phyloP scores from a whole-genome alignment of 768 basidiomycete species.

The Chalciporus sphaerocephalus region DNA sequence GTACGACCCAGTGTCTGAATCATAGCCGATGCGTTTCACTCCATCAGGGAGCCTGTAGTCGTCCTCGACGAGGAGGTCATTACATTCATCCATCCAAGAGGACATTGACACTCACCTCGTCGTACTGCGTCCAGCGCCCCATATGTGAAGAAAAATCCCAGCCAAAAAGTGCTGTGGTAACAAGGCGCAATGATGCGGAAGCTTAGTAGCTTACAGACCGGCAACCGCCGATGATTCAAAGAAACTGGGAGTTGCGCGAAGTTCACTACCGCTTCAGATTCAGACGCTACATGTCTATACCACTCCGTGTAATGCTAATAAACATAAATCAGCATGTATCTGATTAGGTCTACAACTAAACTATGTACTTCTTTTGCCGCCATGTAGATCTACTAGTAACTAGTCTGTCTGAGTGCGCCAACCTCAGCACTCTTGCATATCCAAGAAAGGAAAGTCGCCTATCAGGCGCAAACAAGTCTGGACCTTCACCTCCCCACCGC shows the following conservation, averaged over 20 bases:
- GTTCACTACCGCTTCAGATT: too few relatives aligned
- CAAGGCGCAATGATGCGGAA: not conserved
- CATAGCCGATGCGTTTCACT: slow-evolving; percentile 67
- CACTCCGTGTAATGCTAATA: too few relatives aligned
- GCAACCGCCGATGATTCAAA: slow-evolving; percentile 24
- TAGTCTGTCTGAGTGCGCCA: too few relatives aligned
- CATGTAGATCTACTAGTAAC: too few relatives aligned
- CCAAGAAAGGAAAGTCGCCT: slow-evolving; percentile 16
- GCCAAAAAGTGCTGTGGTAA: slow-evolving; percentile 13
- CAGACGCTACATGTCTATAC: too few relatives aligned
- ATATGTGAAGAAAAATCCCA: slow-evolving; percentile 20
- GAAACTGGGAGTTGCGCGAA: too few relatives aligned
- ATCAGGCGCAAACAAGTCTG: slow-evolving; percentile 19
- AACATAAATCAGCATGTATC: too few relatives aligned
- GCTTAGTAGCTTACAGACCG: slow-evolving; percentile 7
- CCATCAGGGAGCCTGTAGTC: slow-evolving; percentile 51
- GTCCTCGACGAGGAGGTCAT: slow-evolving; percentile 34
- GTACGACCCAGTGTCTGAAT: slow-evolving; percentile 65
- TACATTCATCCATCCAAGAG: not conserved
- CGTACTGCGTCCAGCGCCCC: slow-evolving; percentile 39
- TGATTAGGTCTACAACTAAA: too few relatives aligned
- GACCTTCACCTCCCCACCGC: slow-evolving; percentile 6
- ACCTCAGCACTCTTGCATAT: too few relatives aligned
- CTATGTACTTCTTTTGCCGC: too few relatives aligned
- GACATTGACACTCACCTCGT: slow-evolving; percentile 21